Percentiles rank a stretch among this genome's conserved stretches.
Evolutionary conservation across 176 grass and related monocot genomes (phyloP).

Genomic region (Carex littledalei): DNA sequence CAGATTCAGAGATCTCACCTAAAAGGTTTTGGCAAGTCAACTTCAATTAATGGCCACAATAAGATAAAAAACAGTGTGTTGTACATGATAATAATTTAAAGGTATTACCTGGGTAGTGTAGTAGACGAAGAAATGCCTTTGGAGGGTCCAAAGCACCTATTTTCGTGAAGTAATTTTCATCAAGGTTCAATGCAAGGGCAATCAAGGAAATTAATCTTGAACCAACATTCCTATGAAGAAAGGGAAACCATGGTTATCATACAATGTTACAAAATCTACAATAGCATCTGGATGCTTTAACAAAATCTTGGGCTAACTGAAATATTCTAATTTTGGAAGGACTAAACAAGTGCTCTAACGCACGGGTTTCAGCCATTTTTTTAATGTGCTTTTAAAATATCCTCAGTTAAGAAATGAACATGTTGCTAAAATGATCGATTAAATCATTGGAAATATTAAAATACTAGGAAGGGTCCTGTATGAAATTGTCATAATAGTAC

Average conservation of each 20-base stretch:
- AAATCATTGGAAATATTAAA: background rate
- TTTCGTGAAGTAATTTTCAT: conserved; percentile 59
- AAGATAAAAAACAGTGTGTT: background rate
- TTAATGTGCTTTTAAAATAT: background rate
- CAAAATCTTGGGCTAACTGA: background rate
- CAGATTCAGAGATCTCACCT: conserved; percentile 37
- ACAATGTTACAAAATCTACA: background rate
- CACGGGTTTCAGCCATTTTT: background rate
- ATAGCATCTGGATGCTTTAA: background rate
- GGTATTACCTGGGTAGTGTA: conserved; percentile 66
- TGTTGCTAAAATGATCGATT: background rate
- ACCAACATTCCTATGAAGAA: conserved; percentile 32
- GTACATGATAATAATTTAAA: conserved; percentile 8
- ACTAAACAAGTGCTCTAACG: background rate
- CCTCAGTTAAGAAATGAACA: background rate
- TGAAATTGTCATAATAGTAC: background rate
- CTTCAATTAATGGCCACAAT: conserved; percentile 1
- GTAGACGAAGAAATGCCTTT: conserved; percentile 40
- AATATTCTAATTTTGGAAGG: too few relatives aligned
- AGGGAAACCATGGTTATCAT: background rate
- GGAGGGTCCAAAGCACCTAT: conserved; percentile 28
- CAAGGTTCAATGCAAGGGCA: conserved; percentile 59
- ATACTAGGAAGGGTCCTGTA: background rate
- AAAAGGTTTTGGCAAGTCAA: background rate
- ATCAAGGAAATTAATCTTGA: conserved; percentile 60